Percentiles rank a stretch among this genome's conserved stretches.
phyloP scores from a whole-genome alignment of 257 asterid species.

The Nicotiana paniculata region DNA sequence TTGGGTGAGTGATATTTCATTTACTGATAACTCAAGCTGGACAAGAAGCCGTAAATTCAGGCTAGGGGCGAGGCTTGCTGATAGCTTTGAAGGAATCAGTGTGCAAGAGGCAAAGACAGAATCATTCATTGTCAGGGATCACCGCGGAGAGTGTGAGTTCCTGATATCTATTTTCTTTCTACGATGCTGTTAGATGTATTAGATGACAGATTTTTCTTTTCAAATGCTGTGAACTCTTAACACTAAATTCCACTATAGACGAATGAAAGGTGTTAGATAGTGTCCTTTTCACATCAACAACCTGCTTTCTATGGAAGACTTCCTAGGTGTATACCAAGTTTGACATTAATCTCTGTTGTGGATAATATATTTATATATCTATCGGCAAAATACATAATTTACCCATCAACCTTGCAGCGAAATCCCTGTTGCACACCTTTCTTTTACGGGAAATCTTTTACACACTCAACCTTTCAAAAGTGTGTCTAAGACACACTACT shows the following conservation, averaged over 20 bases:
- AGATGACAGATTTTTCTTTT: background rate
- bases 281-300: no score
- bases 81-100: slow-evolving; percentile 42
- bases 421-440: no score
- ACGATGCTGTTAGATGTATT: background rate
- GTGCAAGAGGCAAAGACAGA: slow-evolving; percentile 83
- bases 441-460: no score
- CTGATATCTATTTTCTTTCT: slow-evolving; percentile 13
- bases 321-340: background rate
- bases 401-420: no score
- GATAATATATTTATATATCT: background rate
- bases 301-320: background rate
- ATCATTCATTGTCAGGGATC: slow-evolving; percentile 80
- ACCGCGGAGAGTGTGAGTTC: slow-evolving; percentile 86
- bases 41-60: slow-evolving; percentile 90
- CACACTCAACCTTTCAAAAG: no score
- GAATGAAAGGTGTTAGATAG: background rate
- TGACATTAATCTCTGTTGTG: background rate
- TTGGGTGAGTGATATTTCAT: slow-evolving; percentile 46
- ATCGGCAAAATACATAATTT: no score
- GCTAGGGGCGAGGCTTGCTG: slow-evolving; percentile 68
- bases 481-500: no score
- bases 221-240: background rate
- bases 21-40: slow-evolving; percentile 95
- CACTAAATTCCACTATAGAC: background rate